phyloP scores from a whole-genome alignment of 2,329 filamentous ascomycete genomes.

The Epichloe festucae region DNA sequence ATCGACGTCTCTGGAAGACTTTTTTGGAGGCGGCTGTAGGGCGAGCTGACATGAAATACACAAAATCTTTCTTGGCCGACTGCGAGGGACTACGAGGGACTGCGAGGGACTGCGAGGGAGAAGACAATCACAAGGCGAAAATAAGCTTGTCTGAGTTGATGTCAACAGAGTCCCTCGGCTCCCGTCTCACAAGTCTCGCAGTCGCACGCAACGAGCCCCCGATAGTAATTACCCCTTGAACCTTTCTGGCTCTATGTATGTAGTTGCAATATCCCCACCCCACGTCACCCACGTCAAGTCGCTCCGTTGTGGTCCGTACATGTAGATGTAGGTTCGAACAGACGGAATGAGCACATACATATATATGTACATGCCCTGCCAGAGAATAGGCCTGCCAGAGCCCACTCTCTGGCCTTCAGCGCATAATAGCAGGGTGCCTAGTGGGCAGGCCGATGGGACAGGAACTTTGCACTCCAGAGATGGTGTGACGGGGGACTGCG shows the following conservation, averaged over 20 bases:
- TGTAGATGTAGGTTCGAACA: too few relatives aligned
- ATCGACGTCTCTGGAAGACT: background rate
- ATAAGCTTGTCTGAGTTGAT: background rate
- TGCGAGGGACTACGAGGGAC: background rate
- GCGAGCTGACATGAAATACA: slow-evolving; percentile 2
- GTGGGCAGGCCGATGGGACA: background rate
- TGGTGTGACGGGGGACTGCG: background rate
- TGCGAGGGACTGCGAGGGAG: background rate
- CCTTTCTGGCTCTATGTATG: too few relatives aligned
- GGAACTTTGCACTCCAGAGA: background rate
- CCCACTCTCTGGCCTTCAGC: background rate
- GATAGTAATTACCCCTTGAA: too few relatives aligned
- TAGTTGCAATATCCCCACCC: too few relatives aligned
- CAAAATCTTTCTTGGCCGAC: too few relatives aligned
- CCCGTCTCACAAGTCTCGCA: slow-evolving; percentile 4
- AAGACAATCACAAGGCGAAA: background rate
- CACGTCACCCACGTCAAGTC: too few relatives aligned
- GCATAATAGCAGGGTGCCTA: background rate
- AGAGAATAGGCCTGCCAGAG: background rate
- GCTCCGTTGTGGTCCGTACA: too few relatives aligned
- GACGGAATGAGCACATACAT: too few relatives aligned
- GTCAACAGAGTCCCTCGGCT: slow-evolving; percentile 2
- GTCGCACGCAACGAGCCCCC: background rate
- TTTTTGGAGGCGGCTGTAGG: background rate
- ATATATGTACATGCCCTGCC: background rate